These are phyloP conservation scores for Kuraishia capsulata DNA, from an alignment of 805 yeast genomes.

Conservation along the genomic window DNA sequence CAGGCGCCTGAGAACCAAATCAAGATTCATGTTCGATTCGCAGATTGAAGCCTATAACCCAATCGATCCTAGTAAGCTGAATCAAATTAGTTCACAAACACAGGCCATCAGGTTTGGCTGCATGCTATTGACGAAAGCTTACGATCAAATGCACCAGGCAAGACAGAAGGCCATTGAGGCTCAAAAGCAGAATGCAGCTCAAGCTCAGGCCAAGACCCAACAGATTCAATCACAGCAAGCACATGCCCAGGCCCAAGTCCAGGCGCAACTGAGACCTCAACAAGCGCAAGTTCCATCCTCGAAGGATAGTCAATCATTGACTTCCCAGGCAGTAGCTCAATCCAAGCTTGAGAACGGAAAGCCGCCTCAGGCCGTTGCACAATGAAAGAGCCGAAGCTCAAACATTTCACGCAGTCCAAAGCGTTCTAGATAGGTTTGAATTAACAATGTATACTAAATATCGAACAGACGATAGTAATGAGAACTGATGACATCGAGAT, in stretches of 20 bases:
- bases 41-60: conserved; percentile 36
- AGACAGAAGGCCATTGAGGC: conserved; percentile 53
- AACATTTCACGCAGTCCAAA: too few relatives aligned
- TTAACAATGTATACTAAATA: too few relatives aligned
- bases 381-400: too few relatives aligned
- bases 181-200: conserved; percentile 26
- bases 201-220: too few relatives aligned
- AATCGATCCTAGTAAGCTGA: conserved; percentile 76
- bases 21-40: conserved; percentile 41
- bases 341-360: not conserved
- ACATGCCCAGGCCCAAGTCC: conserved; percentile 19
- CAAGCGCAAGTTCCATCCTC: too few relatives aligned
- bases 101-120: conserved; percentile 88
- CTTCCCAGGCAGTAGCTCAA: not conserved
- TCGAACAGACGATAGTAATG: too few relatives aligned
- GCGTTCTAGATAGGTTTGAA: too few relatives aligned
- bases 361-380: too few relatives aligned
- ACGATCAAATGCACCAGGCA: conserved; percentile 74
- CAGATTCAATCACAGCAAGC: conserved; percentile 26
- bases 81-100: conserved; percentile 76
- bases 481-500: too few relatives aligned
- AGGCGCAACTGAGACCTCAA: conserved; percentile 13
- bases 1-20: conserved; percentile 30
- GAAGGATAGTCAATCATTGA: too few relatives aligned
- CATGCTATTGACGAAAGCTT: conserved; percentile 81